phyloP scores from a whole-genome alignment of 2,329 filamentous ascomycete genomes.

The Fusarium sp. region DNA sequence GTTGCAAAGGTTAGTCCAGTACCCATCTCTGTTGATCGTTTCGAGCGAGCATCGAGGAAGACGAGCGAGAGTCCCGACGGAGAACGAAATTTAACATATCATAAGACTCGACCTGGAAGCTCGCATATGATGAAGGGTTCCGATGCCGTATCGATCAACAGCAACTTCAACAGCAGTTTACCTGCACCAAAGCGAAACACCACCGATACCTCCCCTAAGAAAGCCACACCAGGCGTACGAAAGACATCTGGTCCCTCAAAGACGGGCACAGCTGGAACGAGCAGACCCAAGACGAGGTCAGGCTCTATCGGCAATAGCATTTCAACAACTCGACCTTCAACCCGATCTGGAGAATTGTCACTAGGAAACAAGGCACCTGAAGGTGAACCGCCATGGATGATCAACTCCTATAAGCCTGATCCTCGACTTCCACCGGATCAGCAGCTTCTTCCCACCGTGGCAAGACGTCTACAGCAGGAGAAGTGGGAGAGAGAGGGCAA shows the following conservation, averaged over 20 bases:
- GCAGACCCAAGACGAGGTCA: constrained; percentile 74
- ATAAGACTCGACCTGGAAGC: constrained; percentile 77
- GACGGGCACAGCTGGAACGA: constrained; percentile 53
- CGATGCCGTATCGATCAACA: constrained; percentile 40
- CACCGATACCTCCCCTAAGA: constrained; percentile 69
- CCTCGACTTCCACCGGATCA: constrained; percentile 94
- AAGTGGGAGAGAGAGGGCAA: constrained; percentile 95
- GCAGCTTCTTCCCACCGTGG: constrained; percentile 94
- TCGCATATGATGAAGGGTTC: constrained; percentile 68
- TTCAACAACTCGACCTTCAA: constrained; percentile 68
- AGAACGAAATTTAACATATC: constrained; percentile 66
- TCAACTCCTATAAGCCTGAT: constrained; percentile 95
- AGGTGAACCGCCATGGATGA: constrained; percentile 95
- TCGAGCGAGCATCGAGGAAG: constrained; percentile 81
- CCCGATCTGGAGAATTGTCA: constrained; percentile 70
- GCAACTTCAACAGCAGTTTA: constrained; percentile 31
- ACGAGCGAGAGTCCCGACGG: constrained; percentile 69
- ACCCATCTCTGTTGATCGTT: constrained; percentile 77
- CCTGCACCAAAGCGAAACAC: constrained; percentile 57
- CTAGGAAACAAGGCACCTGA: constrained; percentile 77
- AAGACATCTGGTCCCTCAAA: constrained; percentile 63
- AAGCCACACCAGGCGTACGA: constrained; percentile 56
- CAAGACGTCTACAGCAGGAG: constrained; percentile 90
- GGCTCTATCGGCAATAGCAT: constrained; percentile 63
- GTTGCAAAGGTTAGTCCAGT: constrained; percentile 83